Evolutionary conservation across 345 rosid genomes (phyloP).

Genomic region (Microcos paniculata): DNA sequence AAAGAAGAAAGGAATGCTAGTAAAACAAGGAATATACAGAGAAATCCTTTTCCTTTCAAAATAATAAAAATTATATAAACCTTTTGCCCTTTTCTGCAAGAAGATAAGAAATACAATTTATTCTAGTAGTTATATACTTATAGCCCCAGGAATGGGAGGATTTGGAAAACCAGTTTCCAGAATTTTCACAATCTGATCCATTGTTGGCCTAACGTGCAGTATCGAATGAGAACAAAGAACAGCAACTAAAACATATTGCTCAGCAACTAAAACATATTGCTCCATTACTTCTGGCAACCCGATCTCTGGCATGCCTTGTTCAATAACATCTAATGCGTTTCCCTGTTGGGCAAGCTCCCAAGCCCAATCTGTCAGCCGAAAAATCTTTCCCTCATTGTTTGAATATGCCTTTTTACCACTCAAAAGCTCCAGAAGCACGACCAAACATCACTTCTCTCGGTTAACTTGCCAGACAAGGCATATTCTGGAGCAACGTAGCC

Average conservation of each 20-base stretch:
- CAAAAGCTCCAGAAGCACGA: conserved; percentile 41
- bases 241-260: conserved; percentile 31
- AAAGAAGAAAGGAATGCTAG: too few relatives aligned
- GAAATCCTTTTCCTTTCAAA: too few relatives aligned
- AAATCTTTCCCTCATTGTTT: conserved; percentile 21
- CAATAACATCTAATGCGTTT: conserved; percentile 32
- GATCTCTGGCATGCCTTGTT: conserved; percentile 27
- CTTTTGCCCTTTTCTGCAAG: too few relatives aligned
- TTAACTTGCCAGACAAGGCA: conserved; percentile 43
- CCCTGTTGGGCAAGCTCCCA: conserved; percentile 39
- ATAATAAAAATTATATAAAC: too few relatives aligned
- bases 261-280: too few relatives aligned
- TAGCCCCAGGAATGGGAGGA: not conserved
- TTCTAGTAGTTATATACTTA: not conserved
- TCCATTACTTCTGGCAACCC: conserved; percentile 30
- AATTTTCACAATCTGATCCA: conserved; percentile 38
- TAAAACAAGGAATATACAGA: too few relatives aligned
- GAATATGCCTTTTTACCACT: conserved; percentile 40
- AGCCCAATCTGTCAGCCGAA: conserved; percentile 38
- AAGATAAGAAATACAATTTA: not conserved
- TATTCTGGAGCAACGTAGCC: conserved; percentile 53
- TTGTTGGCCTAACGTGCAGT: conserved; percentile 38
- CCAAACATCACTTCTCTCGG: conserved; percentile 38
- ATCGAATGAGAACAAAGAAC: conserved; percentile 37
- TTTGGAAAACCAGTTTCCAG: conserved; percentile 25